These are phyloP conservation scores for Phytophthora idaei DNA, from an alignment of 352 stramenopile species.

Conservation along the genomic window DNA sequence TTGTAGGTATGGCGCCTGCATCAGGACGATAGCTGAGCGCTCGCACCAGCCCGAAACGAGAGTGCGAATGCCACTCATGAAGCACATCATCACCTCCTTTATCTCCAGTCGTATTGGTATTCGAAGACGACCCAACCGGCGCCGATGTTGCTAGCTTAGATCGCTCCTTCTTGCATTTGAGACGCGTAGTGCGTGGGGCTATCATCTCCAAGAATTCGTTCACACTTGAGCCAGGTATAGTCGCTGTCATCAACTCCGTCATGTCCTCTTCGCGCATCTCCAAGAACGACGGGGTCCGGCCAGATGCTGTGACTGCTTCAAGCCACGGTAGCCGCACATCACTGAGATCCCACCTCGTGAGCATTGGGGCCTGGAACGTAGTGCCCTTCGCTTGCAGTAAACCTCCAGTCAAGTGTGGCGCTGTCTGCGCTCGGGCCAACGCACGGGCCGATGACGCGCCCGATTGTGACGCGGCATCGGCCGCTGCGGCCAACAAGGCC, in stretches of 20 bases:
- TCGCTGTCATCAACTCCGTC: constrained; percentile 57
- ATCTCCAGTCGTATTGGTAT: constrained; percentile 7
- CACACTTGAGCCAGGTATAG: constrained; percentile 45
- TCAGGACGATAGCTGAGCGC: constrained; percentile 57
- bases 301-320: constrained; percentile 30
- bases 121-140: constrained; percentile 17
- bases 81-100: constrained; percentile 21
- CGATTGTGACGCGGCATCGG: constrained; percentile 8
- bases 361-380: constrained; percentile 51
- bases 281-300: constrained; percentile 41
- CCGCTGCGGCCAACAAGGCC: constrained; percentile 39
- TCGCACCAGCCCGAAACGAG: constrained; percentile 56
- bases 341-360: constrained; percentile 36
- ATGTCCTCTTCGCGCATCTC: constrained; percentile 53
- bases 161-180: constrained; percentile 25
- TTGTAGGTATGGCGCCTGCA: constrained; percentile 5
- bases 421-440: constrained; percentile 28
- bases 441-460: constrained; percentile 13
- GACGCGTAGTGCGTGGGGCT: constrained; percentile 39
- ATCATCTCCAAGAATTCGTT: constrained; percentile 55
- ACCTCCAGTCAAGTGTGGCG: constrained; percentile 18
- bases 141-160: constrained; percentile 16
- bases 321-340: constrained; percentile 60
- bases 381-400: constrained; percentile 24
- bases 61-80: constrained; percentile 59